Evolutionary conservation across 2,329 filamentous ascomycete species (phyloP), one percentile per base, ranked within the genome.

Genomic region (Fusarium subtropicale): DNA sequence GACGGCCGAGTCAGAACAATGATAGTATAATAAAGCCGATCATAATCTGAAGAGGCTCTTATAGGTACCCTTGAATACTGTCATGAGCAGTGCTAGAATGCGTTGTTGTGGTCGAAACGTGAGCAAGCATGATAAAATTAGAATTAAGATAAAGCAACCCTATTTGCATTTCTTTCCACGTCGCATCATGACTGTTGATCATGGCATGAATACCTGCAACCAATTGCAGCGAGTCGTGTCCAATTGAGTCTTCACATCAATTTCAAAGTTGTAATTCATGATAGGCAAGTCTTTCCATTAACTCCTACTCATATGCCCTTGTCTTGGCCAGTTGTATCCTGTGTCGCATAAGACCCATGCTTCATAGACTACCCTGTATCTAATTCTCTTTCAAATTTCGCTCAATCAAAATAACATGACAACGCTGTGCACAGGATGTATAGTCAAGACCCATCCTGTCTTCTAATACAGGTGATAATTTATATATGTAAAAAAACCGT

Each of bases 201-300:
- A 52, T 39, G 34, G 30, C 28, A 13, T 16, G 24, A 28, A 16
- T 22, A 16, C 8, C 11, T 8, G 16, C 1, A 22, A 15, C 9
- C 9, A 24, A 28, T 39, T 28, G 24, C 18, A 38, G 11, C 15
- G n/a, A 10, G 20, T 12, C n/a, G 11, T 9, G n/a, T 39, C 18
- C 24, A 7, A 18, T 9, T 28, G 5, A 6, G 8, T n/a, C 7
- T 22, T 47, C n/a, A 15, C 7, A 16, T 20, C 47, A 20, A 3
- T 10, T 36, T 20, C n/a, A 30, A 26, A 9, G n/a, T 15, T 13
- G 30, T 12, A 12, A 8, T 46, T 41, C 8, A 38, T 44, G 10
- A 30, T 45, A 22, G 24, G n/a, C 36, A 64, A 47, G 42, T 60
- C 66, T 70, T 70, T 64, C 53, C 58, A 69, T 70, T 47, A 64